These are phyloP conservation scores for Arachnomyces sp. DNA, from an alignment of 2,329 filamentous ascomycete species.

Conservation along the genomic window DNA sequence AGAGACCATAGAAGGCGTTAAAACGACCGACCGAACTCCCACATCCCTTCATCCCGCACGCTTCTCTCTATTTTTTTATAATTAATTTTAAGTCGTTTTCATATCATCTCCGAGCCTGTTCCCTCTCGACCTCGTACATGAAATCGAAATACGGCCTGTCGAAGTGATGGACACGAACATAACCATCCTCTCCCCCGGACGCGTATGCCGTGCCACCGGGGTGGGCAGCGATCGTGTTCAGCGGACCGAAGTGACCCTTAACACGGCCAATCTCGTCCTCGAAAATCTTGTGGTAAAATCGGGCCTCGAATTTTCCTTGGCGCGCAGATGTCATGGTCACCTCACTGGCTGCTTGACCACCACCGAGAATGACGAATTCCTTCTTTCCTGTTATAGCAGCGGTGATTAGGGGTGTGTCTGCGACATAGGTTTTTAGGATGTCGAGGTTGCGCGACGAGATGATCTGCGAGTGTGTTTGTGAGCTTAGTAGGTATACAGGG, in stretches of 20 bases:
- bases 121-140: constrained; percentile 95
- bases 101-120: constrained; percentile 46
- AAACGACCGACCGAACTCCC: too few relatives aligned
- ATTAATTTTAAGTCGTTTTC: constrained; percentile 4
- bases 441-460: constrained; percentile 78
- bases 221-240: constrained; percentile 93
- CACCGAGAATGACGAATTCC: constrained; percentile 94
- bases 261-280: constrained; percentile 98
- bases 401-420: constrained; percentile 95
- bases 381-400: constrained; percentile 91
- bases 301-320: constrained; percentile 98
- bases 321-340: constrained; percentile 89
- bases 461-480: constrained; percentile 46
- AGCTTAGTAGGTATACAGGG: constrained; percentile 1
- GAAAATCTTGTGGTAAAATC: constrained; percentile 99
- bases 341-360: constrained; percentile 97
- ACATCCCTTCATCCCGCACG: too few relatives aligned
- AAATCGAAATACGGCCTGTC: constrained; percentile 99
- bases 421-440: constrained; percentile 82
- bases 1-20: too few relatives aligned
- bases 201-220: constrained; percentile 89
- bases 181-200: constrained; percentile 94
- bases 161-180: constrained; percentile 96
- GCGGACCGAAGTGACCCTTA: constrained; percentile 89
- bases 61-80: constrained; percentile 13